Base-by-base conservation (phyloP, 2,329 filamentous ascomycete species). In the Colletotrichum gigasporum region DNA sequence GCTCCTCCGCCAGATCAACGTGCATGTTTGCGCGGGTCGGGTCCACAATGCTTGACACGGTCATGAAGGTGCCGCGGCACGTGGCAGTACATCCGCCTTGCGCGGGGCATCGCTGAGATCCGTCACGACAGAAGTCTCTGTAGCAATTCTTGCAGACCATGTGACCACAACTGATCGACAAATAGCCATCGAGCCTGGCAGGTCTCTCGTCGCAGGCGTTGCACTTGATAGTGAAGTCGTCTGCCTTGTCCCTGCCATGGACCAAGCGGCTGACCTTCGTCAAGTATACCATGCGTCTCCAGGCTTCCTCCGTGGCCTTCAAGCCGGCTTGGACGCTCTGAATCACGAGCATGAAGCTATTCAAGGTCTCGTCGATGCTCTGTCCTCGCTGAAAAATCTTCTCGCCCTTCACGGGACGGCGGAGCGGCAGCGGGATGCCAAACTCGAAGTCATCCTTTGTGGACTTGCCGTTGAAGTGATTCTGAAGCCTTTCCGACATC, bases 361-460 rank as follows among this genome's bases (percentile, higher is more conserved):
- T 67, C 2, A 70, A 60, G 2, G 62, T 67, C 16, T 66, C 68
- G 24, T 72, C 70, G 14, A 70, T 64, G 1, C 22, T 12, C 7
- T 67, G 60, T 9, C 68, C 68, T 8, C 70, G 58, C 10, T 67
- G 63, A 1, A 5, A 30, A 45, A 67, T 65, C 5, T 16, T 51
- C 30, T 54, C 32, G 10, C 63, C 67, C 11, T 64, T 48, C 8
- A 18, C 37, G 1, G 70, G 68, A 22, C 63, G 67, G 32, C 44
- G n/a, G 7, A 22, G 10, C 8, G 66, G 63, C 2, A 72, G 37
- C 28, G 57, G 32, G 34, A 64, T 50, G 32, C 67, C 69, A 30
- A 71, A 71, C 30, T 70, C 66, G 51, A 67, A 72, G 37, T 66
- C 64, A 11, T 63, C 61, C 26, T 68, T 68, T 3, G 48, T 44